phyloP scores from a whole-genome alignment of 2,329 filamentous ascomycete species.

The Chaetomiaceae sp. region DNA sequence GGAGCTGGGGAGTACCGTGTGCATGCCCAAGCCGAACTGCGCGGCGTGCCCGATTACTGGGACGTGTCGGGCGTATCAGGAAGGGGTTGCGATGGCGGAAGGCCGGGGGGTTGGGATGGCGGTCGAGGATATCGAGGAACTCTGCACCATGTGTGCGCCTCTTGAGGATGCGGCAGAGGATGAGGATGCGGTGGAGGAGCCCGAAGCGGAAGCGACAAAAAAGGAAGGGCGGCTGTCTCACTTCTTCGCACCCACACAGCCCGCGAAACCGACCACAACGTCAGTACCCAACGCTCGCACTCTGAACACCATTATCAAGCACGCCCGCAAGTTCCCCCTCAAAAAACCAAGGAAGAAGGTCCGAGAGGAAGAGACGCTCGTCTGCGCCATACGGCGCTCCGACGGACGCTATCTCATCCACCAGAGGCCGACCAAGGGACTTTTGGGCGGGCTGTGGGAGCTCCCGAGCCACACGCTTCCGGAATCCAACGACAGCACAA shows the following conservation, averaged over 20 bases:
- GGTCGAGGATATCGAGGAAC: conserved; percentile 46
- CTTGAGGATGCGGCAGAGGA: conserved; percentile 36
- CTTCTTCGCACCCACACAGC: conserved; percentile 28
- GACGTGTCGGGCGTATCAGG: conserved; percentile 49
- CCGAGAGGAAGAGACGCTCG: conserved; percentile 48
- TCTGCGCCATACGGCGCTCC: conserved; percentile 45
- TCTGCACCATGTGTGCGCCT: conserved; percentile 45
- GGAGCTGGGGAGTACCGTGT: conserved; percentile 61
- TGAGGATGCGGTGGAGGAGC: conserved; percentile 13
- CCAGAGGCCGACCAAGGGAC: conserved; percentile 49
- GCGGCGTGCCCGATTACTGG: conserved; percentile 45
- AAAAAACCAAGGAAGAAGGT: conserved; percentile 49
- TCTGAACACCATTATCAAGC: conserved; percentile 37
- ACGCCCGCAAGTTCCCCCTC: conserved; percentile 49
- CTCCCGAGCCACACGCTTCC: conserved; percentile 45
- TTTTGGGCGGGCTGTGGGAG: conserved; percentile 54
- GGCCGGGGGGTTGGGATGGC: conserved; percentile 2
- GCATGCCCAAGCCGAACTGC: conserved; percentile 56
- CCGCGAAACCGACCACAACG: background rate
- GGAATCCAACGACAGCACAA: conserved; percentile 26
- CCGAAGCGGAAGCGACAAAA: background rate
- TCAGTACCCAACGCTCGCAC: conserved; percentile 21
- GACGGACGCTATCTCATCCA: conserved; percentile 46
- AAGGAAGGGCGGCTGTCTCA: conserved; percentile 26
- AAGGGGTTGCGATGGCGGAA: conserved; percentile 37